These are phyloP conservation scores for Acanthamoeba lenticulata DNA, from an alignment of 208 protist species.

Conservation along the genomic window DNA sequence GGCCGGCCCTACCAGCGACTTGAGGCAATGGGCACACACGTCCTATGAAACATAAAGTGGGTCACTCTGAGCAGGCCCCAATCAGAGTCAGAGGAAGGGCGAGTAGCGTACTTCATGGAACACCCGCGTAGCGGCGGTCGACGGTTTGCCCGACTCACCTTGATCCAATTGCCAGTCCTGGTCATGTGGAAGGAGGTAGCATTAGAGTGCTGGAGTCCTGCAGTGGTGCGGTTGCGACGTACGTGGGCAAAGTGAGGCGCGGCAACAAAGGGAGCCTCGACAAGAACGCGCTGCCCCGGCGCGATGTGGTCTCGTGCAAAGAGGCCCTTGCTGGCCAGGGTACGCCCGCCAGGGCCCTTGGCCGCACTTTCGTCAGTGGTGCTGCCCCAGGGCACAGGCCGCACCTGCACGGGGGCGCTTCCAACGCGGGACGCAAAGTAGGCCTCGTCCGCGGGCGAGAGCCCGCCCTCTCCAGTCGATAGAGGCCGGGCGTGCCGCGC, in stretches of 20 bases:
- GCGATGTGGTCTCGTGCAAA: background rate
- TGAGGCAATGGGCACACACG: background rate
- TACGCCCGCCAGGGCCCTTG: background rate
- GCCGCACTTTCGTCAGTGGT: background rate
- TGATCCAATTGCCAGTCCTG: background rate
- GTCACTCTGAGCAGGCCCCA: no score
- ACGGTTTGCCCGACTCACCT: no score
- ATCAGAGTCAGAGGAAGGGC: no score
- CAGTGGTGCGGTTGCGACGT: background rate
- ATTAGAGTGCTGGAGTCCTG: background rate
- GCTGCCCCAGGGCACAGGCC: background rate
- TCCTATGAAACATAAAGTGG: no score
- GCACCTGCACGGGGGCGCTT: background rate
- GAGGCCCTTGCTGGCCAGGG: background rate
- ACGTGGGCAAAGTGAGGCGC: background rate
- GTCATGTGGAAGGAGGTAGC: background rate
- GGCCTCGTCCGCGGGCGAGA: background rate
- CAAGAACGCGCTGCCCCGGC: background rate
- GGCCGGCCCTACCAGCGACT: background rate
- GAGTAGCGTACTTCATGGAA: background rate
- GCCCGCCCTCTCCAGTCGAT: no score
- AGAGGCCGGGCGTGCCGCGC: no score
- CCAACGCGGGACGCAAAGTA: background rate
- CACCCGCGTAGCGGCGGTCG: background rate
- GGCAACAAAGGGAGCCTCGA: constrained; percentile 10